Evolutionary conservation across 768 basidiomycete genomes (phyloP).

Genomic region (Collybiopsis confluens): DNA sequence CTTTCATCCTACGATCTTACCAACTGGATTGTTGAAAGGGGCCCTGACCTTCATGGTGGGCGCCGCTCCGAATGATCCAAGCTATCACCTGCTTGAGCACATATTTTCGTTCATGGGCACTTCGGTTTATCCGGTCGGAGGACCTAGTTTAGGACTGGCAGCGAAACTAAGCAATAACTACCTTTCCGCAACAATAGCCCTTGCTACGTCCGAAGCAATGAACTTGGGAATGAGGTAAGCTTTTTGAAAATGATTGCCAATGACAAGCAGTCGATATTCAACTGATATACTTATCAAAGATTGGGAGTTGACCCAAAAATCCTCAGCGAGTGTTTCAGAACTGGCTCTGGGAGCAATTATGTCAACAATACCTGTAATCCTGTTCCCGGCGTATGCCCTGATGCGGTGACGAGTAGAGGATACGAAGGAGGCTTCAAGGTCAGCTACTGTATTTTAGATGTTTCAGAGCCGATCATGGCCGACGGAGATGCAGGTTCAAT

Average conservation of each 20-base stretch:
- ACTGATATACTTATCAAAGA: too few relatives aligned
- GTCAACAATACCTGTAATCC: constrained; percentile 39
- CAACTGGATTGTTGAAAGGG: constrained; percentile 11
- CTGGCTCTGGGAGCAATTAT: constrained; percentile 38
- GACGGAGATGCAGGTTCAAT: constrained; percentile 25
- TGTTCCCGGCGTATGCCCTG: constrained; percentile 39
- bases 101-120: constrained; percentile 33
- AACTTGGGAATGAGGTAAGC: constrained; percentile 34
- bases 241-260: too few relatives aligned
- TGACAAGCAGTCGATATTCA: too few relatives aligned
- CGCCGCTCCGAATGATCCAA: constrained; percentile 24
- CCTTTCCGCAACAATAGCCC: constrained; percentile 35
- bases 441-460: neutral
- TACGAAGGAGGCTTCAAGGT: constrained; percentile 43
- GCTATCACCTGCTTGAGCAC: constrained; percentile 27
- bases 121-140: constrained; percentile 33
- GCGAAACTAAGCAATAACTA: constrained; percentile 44
- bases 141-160: constrained; percentile 35
- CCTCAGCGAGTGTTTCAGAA: constrained; percentile 32
- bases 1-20: too few relatives aligned
- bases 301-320: constrained; percentile 36
- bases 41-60: constrained; percentile 40
- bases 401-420: constrained; percentile 35
- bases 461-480: neutral
- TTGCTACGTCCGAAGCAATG: constrained; percentile 41